A percentile compares a stretch with the other conserved stretches of the same genome.
These are phyloP conservation scores for Fusarium devonianum DNA, from an alignment of 2,329 filamentous ascomycete species.

Conservation along the genomic window DNA sequence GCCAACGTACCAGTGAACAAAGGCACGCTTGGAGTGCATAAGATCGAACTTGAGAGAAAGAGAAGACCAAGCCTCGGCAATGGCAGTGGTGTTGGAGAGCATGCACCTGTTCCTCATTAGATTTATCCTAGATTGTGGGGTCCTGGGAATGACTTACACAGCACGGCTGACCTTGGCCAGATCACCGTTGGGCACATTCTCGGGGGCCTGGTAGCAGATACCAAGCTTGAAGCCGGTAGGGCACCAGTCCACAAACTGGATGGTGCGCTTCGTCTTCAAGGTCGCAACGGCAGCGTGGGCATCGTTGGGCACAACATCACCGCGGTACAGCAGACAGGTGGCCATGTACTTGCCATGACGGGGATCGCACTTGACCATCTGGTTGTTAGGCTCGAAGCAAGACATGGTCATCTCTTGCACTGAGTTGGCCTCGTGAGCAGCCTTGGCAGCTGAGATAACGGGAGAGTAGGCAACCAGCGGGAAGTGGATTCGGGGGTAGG, in stretches of 20 bases:
- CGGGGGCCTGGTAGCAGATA: constrained; percentile 99
- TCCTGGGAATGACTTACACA: constrained; percentile 72
- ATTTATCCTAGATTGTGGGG: not conserved
- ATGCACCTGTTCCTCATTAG: constrained; percentile 72
- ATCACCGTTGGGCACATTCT: constrained; percentile 95
- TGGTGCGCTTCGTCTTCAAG: constrained; percentile 98
- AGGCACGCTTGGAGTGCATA: constrained; percentile 99
- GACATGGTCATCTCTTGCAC: constrained; percentile 98
- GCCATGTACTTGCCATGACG: constrained; percentile 99
- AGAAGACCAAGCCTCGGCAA: constrained; percentile 96
- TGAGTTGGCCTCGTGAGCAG: constrained; percentile 96
- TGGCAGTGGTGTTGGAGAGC: constrained; percentile 98
- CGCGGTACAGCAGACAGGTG: constrained; percentile 96
- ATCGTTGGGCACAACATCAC: constrained; percentile 97
- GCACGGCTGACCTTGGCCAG: constrained; percentile 97
- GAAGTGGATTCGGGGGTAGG: constrained; percentile 99
- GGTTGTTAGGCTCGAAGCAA: constrained; percentile 99
- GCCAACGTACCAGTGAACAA: constrained; percentile 99
- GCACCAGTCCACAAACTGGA: constrained; percentile 99
- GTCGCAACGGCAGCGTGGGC: constrained; percentile 90
- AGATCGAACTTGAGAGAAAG: constrained; percentile 98
- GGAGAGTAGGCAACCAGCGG: constrained; percentile 96
- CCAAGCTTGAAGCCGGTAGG: constrained; percentile 99
- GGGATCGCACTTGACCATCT: constrained; percentile 99
- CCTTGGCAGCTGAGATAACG: constrained; percentile 93